These are phyloP conservation scores for Colletotrichum cuscutae DNA, from an alignment of 2,329 filamentous ascomycete genomes.

Conservation along the genomic window DNA sequence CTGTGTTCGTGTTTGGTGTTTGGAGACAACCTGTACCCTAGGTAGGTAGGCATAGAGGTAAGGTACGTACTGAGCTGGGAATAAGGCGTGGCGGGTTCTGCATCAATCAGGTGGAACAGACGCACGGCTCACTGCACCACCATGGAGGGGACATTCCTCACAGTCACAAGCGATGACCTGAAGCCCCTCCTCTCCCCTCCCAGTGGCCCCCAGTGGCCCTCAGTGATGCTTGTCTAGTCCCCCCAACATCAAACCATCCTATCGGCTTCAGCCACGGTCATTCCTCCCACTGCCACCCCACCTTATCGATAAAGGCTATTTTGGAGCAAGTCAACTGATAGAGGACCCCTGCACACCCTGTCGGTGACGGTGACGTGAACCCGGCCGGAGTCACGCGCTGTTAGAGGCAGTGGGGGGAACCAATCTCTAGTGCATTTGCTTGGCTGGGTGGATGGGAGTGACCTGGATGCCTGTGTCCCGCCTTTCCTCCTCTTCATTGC, in stretches of 20 bases:
- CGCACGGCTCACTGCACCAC: conserved; percentile 10
- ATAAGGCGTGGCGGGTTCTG: conserved; percentile 12
- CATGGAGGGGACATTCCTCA: background rate
- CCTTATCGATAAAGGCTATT: conserved; percentile 31
- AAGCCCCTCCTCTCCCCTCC: background rate
- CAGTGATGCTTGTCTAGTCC: too few relatives aligned
- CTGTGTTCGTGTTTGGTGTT: background rate
- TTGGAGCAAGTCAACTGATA: conserved; percentile 18
- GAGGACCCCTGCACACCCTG: conserved; percentile 31
- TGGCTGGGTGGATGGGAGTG: background rate
- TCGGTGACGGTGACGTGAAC: conserved; percentile 35
- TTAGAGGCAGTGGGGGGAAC: conserved; percentile 22
- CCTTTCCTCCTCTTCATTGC: background rate
- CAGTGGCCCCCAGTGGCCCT: background rate
- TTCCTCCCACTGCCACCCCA: background rate
- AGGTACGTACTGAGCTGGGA: background rate
- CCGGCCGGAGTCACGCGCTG: conserved; percentile 32
- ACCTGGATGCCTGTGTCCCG: background rate
- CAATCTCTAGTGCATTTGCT: conserved; percentile 25
- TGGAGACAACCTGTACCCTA: background rate
- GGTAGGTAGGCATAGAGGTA: background rate
- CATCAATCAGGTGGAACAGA: conserved; percentile 29
- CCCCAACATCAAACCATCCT: background rate
- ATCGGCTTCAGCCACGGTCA: conserved; percentile 19
- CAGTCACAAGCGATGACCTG: conserved; percentile 4